These are phyloP conservation scores for Tuber microsphaerosporum DNA, from an alignment of 495 filamentous ascomycete genomes.

Conservation along the genomic window DNA sequence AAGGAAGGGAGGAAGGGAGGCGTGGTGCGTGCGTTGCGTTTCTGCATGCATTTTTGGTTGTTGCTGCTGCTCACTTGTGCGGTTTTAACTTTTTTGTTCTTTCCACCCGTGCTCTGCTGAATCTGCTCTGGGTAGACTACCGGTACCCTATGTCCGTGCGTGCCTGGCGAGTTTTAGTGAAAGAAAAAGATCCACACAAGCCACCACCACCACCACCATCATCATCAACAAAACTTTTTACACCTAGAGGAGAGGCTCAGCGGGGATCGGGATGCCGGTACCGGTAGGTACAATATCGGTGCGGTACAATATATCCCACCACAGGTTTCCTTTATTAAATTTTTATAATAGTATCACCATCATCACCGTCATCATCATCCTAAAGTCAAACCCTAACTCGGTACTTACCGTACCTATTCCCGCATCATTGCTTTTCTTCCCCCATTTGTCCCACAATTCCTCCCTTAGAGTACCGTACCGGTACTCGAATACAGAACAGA, in stretches of 20 bases:
- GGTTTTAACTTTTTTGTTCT: not conserved
- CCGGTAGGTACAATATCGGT: too few relatives aligned
- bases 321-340: too few relatives aligned
- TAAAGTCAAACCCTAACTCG: not conserved
- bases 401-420: too few relatives aligned
- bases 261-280: not conserved
- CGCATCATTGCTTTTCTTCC: not conserved
- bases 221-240: too few relatives aligned
- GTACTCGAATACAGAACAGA: too few relatives aligned
- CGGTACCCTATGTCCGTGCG: not conserved
- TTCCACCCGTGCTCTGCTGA: too few relatives aligned
- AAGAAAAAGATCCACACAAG: not conserved
- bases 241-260: not conserved
- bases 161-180: not conserved
- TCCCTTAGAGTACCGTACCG: not conserved
- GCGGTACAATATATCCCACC: too few relatives aligned
- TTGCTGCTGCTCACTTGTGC: not conserved
- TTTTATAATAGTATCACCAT: not conserved
- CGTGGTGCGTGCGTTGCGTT: conserved; percentile 21
- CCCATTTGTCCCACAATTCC: not conserved
- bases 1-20: not conserved
- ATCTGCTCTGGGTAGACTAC: not conserved
- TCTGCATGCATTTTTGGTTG: conserved; percentile 8
- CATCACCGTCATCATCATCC: not conserved
- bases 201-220: not conserved